Conservation (phyloP, 2,329 filamentous ascomycete species). For the Penicillium sp. region DNA sequence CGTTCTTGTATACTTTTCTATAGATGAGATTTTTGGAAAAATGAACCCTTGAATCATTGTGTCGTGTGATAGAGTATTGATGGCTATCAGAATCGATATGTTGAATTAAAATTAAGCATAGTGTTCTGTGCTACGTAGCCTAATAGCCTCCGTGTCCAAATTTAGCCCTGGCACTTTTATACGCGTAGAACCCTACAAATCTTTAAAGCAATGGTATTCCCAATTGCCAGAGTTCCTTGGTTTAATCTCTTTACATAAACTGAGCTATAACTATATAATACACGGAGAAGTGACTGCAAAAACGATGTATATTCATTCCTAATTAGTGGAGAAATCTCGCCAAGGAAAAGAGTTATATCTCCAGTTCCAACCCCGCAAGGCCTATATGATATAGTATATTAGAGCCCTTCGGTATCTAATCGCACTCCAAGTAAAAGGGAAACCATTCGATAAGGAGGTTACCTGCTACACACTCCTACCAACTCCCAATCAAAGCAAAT, state of each 20-base stretch:
- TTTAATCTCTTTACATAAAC: background rate
- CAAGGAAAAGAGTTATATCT: background rate
- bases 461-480: background rate
- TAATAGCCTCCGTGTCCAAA: background rate
- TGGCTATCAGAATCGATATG: too few relatives aligned
- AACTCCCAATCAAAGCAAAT: too few relatives aligned
- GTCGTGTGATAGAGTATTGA: too few relatives aligned
- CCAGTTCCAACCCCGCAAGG: background rate
- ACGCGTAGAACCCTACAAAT: background rate
- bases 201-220: background rate
- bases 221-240: too few relatives aligned
- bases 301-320: background rate
- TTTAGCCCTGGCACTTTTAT: background rate
- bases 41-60: too few relatives aligned
- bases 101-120: background rate
- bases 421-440: background rate
- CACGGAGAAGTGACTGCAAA: too few relatives aligned
- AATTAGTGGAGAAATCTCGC: background rate
- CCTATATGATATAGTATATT: background rate
- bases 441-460: background rate
- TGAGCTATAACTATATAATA: background rate
- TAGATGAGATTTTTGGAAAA: too few relatives aligned
- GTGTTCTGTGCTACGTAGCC: background rate
- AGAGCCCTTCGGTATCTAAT: background rate
- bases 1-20: background rate